Conservation (phyloP, 495 filamentous ascomycete genomes). For the Mytilinidion resinicola region DNA sequence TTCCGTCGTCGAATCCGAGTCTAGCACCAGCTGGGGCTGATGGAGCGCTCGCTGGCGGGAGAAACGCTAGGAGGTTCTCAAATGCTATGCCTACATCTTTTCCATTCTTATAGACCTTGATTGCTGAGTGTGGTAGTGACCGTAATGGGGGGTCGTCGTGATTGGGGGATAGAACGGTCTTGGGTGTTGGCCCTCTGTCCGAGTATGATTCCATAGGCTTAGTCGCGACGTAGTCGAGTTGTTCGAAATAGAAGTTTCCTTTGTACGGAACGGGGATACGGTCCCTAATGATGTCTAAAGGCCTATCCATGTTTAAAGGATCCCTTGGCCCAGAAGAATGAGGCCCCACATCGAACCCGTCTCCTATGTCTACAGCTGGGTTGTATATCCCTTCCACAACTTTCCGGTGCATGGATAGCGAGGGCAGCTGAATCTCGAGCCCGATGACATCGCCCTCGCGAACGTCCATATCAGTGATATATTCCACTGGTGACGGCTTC, state of each 20-base stretch:
- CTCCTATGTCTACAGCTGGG: conserved; percentile 61
- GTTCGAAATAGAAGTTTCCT: conserved; percentile 87
- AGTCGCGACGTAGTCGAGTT: conserved; percentile 80
- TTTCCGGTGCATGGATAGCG: conserved; percentile 74
- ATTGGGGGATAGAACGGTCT: conserved; percentile 56
- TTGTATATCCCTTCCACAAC: conserved; percentile 85
- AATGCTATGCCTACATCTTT: conserved; percentile 79
- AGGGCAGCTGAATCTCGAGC: conserved; percentile 83
- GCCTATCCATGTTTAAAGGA: conserved; percentile 28
- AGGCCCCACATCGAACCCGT: conserved; percentile 44
- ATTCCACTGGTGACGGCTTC: conserved; percentile 49
- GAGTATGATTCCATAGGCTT: conserved; percentile 85
- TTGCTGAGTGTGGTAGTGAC: conserved; percentile 77
- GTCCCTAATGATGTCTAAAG: conserved; percentile 83
- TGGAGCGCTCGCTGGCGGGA: conserved; percentile 83
- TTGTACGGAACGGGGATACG: conserved; percentile 92
- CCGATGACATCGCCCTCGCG: conserved; percentile 90
- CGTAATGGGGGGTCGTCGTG: conserved; percentile 66
- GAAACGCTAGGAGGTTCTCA: conserved; percentile 80
- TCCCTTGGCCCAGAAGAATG: conserved; percentile 19
- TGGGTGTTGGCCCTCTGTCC: conserved; percentile 54
- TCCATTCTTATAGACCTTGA: conserved; percentile 91
- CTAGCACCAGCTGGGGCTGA: conserved; percentile 66
- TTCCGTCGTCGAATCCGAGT: conserved; percentile 82
- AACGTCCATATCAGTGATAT: conserved; percentile 35